Evolutionary conservation across 2,329 filamentous ascomycete genomes (phyloP).

Genomic region (Colletotrichum caudatum): DNA sequence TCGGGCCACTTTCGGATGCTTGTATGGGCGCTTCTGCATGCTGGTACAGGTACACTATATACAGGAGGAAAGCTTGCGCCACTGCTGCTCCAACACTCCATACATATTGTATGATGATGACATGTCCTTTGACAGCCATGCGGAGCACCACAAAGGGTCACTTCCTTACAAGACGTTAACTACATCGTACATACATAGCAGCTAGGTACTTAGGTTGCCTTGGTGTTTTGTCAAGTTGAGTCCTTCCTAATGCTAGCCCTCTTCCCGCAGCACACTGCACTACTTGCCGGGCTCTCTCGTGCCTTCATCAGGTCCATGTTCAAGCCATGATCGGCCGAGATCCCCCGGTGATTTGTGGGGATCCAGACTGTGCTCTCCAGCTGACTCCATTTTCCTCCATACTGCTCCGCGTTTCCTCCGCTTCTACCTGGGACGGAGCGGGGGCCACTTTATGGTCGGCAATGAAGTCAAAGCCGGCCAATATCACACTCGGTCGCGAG

Average conservation of each 20-base stretch:
- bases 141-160: not conserved
- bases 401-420: slow-evolving; percentile 29
- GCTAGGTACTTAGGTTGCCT: no score
- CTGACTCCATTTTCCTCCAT: slow-evolving; percentile 17
- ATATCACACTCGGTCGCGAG: not conserved
- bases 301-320: not conserved
- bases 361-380: not conserved
- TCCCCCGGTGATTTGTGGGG: not conserved
- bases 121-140: not conserved
- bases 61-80: not conserved
- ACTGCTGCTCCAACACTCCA: not conserved
- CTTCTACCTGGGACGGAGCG: not conserved
- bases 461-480: not conserved
- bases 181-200: not conserved
- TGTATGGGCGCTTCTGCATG: not conserved
- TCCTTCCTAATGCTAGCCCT: not conserved
- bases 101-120: not conserved
- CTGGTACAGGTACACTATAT: no score
- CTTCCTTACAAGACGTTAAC: not conserved
- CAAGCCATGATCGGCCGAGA: slow-evolving; percentile 8
- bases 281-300: not conserved
- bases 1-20: not conserved
- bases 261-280: not conserved
- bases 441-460: not conserved
- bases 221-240: not conserved